phyloP scores from a whole-genome alignment of 2,329 filamentous ascomycete genomes.

The Alternaria conjuncta region DNA sequence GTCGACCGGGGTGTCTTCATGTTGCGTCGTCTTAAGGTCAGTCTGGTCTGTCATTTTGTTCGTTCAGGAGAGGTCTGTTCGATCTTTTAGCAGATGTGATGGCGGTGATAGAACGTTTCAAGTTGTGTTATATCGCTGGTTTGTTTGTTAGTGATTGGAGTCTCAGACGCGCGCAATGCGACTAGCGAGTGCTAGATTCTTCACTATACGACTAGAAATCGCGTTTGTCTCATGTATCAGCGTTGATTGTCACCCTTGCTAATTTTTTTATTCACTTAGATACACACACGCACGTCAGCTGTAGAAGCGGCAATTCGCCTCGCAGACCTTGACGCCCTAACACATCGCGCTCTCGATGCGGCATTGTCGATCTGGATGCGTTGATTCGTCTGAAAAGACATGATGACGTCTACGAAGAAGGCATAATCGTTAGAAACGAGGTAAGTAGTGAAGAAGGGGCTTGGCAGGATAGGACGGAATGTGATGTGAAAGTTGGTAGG shows the following conservation, averaged over 20 bases:
- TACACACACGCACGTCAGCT: neutral
- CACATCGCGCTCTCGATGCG: neutral
- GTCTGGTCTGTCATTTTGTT: neutral
- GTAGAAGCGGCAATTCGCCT: neutral
- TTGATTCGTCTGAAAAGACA: neutral
- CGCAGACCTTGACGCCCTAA: neutral
- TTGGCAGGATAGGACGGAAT: neutral
- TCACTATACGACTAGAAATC: neutral
- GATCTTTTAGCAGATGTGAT: too few species aligned
- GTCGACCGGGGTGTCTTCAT: neutral
- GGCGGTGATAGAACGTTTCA: neutral
- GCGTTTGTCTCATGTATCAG: neutral
- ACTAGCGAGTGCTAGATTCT: neutral
- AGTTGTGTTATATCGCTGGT: neutral
- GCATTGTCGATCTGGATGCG: neutral
- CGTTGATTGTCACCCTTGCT: neutral
- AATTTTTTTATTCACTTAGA: too few species aligned
- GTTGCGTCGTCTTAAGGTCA: neutral
- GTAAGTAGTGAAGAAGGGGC: neutral
- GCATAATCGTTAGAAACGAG: neutral
- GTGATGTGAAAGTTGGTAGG: neutral
- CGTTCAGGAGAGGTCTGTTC: too few species aligned
- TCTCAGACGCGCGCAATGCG: neutral
- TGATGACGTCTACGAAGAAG: neutral
- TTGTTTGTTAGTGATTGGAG: neutral